A percentile compares a stretch with the other conserved stretches of the same genome.
phyloP scores from a whole-genome alignment of 768 basidiomycete species.

The Lactarius psammicola region DNA sequence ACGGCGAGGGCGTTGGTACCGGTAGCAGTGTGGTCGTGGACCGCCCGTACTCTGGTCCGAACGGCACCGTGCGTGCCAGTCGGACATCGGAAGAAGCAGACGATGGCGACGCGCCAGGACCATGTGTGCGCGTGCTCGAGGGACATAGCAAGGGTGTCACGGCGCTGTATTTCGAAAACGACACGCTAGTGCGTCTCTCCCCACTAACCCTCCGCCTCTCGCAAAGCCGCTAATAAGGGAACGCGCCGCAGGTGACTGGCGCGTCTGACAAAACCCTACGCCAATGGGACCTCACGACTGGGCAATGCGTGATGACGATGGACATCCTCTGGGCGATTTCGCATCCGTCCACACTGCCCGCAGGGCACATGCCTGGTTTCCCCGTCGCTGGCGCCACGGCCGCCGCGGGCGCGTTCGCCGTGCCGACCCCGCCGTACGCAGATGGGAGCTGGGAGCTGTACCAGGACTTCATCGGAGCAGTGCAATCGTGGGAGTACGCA shows the following conservation, averaged over 20 bases:
- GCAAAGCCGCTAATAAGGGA: neutral
- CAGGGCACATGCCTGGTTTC: conserved; percentile 42
- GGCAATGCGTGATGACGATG: conserved; percentile 99
- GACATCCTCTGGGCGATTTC: conserved; percentile 99
- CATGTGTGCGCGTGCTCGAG: conserved; percentile 74
- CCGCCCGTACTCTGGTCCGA: conserved; percentile 43
- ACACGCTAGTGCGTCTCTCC: conserved; percentile 69
- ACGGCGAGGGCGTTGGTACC: conserved; percentile 35
- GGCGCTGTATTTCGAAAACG: conserved; percentile 92
- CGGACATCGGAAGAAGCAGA: conserved; percentile 27
- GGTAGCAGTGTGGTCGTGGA: conserved; percentile 35
- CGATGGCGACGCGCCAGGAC: conserved; percentile 34
- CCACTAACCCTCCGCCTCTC: neutral
- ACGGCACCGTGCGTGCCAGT: conserved; percentile 35
- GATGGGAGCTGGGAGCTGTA: conserved; percentile 95
- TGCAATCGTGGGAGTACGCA: conserved; percentile 99
- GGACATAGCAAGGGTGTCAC: conserved; percentile 95
- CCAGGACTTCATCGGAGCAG: conserved; percentile 94
- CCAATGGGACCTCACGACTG: conserved; percentile 96
- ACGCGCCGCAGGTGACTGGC: conserved; percentile 74
- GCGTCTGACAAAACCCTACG: conserved; percentile 98
- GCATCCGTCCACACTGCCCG: conserved; percentile 61
- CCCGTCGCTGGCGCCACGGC: conserved; percentile 54
- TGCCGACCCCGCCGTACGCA: conserved; percentile 82
- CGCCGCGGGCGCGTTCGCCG: conserved; percentile 64